Evolutionary conservation across 2,329 filamentous ascomycete genomes (phyloP).

Genomic region (Tolypocladium amazonense): DNA sequence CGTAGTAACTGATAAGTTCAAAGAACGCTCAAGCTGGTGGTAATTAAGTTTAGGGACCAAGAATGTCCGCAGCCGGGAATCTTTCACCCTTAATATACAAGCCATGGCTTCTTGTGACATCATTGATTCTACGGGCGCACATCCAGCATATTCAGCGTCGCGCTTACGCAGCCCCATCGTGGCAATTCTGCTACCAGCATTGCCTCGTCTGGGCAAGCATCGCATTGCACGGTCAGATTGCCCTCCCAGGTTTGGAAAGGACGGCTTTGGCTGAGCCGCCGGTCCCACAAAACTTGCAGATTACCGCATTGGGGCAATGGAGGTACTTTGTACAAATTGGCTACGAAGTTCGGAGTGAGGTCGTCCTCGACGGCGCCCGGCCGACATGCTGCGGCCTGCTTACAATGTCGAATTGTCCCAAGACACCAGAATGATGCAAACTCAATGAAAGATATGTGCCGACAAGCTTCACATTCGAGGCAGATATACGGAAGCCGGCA

Average conservation of each 20-base stretch:
- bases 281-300: not conserved
- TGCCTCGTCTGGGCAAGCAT: not conserved
- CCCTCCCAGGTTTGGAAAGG: not conserved
- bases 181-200: not conserved
- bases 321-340: not conserved
- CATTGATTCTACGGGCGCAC: not conserved
- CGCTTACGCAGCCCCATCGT: not conserved
- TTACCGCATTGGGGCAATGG: not conserved
- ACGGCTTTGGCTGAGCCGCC: not conserved
- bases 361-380: not conserved
- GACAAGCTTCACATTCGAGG: conserved; percentile 22
- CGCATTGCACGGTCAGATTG: not conserved
- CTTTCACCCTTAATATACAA: not conserved
- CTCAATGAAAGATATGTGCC: not conserved
- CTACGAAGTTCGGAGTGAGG: not conserved
- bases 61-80: no score
- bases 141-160: not conserved
- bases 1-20: not conserved
- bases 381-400: not conserved
- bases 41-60: no score
- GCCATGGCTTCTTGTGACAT: not conserved
- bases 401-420: not conserved
- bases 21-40: not conserved
- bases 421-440: not conserved
- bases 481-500: conserved; percentile 48